phyloP scores from a whole-genome alignment of 2,329 filamentous ascomycete genomes.

The Xylariaceae sp. region DNA sequence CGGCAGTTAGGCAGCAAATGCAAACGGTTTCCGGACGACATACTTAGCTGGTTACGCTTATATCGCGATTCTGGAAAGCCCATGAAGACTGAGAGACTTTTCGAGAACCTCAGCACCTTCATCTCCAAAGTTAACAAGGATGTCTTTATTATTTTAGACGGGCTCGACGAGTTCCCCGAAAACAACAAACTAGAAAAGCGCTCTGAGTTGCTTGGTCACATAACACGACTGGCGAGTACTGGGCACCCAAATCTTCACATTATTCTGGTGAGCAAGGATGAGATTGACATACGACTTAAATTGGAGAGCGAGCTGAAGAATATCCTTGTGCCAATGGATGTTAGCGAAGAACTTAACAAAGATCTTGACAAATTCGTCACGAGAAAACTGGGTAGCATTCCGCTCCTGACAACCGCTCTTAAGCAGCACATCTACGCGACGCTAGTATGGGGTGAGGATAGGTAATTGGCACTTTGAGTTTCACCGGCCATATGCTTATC shows the following conservation, averaged over 20 bases:
- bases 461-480: too few relatives aligned
- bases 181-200: not conserved
- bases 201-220: not conserved
- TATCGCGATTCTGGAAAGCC: not conserved
- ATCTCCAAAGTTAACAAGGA: not conserved
- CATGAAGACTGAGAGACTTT: not conserved
- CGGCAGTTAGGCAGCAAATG: not conserved
- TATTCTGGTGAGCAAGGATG: not conserved
- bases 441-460: too few relatives aligned
- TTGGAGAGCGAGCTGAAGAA: too few relatives aligned
- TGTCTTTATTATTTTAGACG: not conserved
- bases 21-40: not conserved
- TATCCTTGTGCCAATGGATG: too few relatives aligned
- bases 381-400: too few relatives aligned
- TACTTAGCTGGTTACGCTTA: not conserved
- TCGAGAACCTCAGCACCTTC: not conserved
- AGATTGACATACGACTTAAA: not conserved
- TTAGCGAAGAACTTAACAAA: too few relatives aligned
- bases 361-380: too few relatives aligned
- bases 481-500: too few relatives aligned
- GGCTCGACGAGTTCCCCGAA: not conserved
- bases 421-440: too few relatives aligned
- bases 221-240: not conserved
- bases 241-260: not conserved
- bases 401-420: too few relatives aligned